Evolutionary conservation across 805 yeast genomes (phyloP), one percentile per base, ranked within the genome.

Genomic region (Yamadazyma laniorum): DNA sequence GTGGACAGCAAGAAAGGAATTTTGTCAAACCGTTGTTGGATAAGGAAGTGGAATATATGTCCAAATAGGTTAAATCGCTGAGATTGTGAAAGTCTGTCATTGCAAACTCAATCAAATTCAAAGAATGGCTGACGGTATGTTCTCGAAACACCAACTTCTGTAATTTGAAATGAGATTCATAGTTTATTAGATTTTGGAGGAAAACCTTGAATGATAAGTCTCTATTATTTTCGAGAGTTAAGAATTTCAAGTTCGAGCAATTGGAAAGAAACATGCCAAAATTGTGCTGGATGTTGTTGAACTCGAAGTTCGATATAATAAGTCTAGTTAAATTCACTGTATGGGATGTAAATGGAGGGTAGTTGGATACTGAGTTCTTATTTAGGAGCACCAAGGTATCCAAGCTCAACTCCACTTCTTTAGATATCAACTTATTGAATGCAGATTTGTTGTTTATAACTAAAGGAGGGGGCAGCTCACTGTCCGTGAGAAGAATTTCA

Each of bases 11-110:
- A 5, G 55, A 58, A 26, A 70, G 63, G 4, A 72, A 57, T 45
- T 61, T 63, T 32, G 67, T 55, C 37, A 70, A 59, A 30, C 66
- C 69, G 26, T 62, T 67, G 34, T 48, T 65, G 18, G 72, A 64
- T 26, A 70, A 58, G 29, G 69, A 68, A 35, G 67, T 61, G 29
- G 58, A 59, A 31, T 67, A 69, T 32, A 74, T 63, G 31, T 58
- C 74, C n/a, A 67, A 52, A 4, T 45, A 43, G 3, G 37, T 18
- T n/a, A 68, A 42, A 4, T 36, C 29, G 14, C 44, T 32, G 6
- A 67, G 39, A 32, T 57, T 60, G 2, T 40, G 44, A 11, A 65
- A 48, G 30, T 59, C 63, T 4, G 34, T 33, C 0, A 45, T 31
- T 6, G 37, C 32, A 31, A 65, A 52, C 31, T 64, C 66, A 21